Evolutionary conservation across 805 yeast genomes (phyloP), one percentile per base, ranked within the genome.

Genomic region (Zygoascus biomembranicola): DNA sequence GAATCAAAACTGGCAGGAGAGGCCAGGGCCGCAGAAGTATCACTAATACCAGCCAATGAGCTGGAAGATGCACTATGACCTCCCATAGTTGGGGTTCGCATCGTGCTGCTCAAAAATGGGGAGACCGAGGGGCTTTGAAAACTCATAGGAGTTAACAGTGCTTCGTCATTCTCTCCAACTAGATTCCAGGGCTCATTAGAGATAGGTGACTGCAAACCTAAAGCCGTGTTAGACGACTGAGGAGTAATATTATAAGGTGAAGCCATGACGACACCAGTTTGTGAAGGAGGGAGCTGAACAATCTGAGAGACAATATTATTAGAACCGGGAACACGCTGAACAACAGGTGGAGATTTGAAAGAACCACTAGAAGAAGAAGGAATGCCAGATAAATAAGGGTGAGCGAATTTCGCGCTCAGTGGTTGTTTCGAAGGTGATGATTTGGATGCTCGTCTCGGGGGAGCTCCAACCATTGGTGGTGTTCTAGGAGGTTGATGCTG

Each of bases 361-460:
- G 39, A 35, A 13, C 39, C 39, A 35, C 16, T 35, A 5, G 52
- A 49, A 2, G 51, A 35, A 13, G 35, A 35, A 13, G 35, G 43
- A 20, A 45, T 14, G 37, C 26, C 19, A 85, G 84, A 0, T 67
- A 88, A 45, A 64, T 87, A 37, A 64, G 79, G 20, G 85, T 85
- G 19, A 96, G 87, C 64, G 84, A 85, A 66, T 61, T 90, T 42
- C 79, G 90, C 2, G 41, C 35, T 43, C 48, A 50, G 13, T 16
- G 23, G 43, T 31, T 43, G 19, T 48, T 32, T 16, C 13, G 39
- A 35, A 11, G 39, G 39, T n/a, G 39, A 35, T 5, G 39, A 35
- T 35, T 35, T 35, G 8, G 39, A 28, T 13, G 23, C 23, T 23
- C 32, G 31, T 14, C 28, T n/a, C 5, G 47, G 47, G 6, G 31